Conservation (phyloP, 257 asterid genomes). For the Avicennia marina region DNA sequence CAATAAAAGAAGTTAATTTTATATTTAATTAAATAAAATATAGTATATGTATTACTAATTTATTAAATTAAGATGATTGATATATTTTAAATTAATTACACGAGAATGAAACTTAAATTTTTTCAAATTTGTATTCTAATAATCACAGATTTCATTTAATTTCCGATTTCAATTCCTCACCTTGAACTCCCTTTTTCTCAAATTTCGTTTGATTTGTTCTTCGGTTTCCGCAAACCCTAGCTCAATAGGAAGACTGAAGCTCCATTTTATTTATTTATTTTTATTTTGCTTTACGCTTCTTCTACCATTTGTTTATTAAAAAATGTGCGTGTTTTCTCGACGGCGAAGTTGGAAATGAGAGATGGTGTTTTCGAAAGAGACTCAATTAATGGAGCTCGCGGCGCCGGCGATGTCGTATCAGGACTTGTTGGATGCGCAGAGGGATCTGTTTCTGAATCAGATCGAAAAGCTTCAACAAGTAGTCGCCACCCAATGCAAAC, state of each 20-base stretch:
- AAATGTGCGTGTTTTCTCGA: conserved; percentile 24
- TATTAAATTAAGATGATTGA: too few relatives aligned
- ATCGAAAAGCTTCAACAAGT: conserved; percentile 68
- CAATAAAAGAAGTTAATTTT: too few relatives aligned
- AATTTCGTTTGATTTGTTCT: background rate
- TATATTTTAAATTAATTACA: too few relatives aligned
- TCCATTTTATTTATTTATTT: background rate
- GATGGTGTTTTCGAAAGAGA: conserved; percentile 44
- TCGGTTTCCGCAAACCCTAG: conserved; percentile 9
- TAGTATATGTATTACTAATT: too few relatives aligned
- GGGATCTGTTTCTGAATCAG: conserved; percentile 55
- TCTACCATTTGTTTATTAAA: background rate
- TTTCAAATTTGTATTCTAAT: too few relatives aligned
- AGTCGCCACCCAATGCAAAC: conserved; percentile 73
- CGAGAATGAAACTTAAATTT: too few relatives aligned
- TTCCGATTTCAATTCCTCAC: too few relatives aligned
- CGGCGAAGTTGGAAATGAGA: conserved; percentile 12
- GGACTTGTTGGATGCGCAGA: conserved; percentile 59
- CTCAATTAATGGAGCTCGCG: conserved; percentile 42
- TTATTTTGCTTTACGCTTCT: background rate
- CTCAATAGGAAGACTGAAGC: background rate
- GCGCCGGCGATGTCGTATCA: conserved; percentile 46
- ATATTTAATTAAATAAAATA: too few relatives aligned
- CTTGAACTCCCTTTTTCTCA: background rate
- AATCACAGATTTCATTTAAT: too few relatives aligned